Base-by-base conservation (phyloP, 2,329 filamentous ascomycete genomes). In the Alternaria sp. region DNA sequence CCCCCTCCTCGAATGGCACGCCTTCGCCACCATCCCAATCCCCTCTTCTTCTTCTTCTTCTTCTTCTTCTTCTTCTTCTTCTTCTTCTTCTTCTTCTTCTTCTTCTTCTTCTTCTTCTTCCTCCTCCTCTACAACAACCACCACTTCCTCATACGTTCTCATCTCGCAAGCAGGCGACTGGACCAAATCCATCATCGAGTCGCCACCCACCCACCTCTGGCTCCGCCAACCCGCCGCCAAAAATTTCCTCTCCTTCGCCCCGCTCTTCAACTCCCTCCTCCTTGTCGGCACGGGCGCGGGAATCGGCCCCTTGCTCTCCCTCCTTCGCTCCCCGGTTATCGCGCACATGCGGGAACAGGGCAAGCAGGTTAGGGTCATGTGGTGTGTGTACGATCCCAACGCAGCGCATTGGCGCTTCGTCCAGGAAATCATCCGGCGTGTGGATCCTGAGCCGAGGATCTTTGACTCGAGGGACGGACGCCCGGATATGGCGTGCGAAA, bases 141-240 rank as follows among this genome's bases (percentile, higher is more conserved):
- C 36, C 14, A 23, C 45, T 9, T 44, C 49, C 9, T 48, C 60
- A 5, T 64, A 59, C 9, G 67, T 78, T 36, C 58, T 78, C 55
- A 62, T 78, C 24, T 72, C 71, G n/a, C 55, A 57, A 23, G 73
- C 72, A 1, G 75, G 76, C 33, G 75, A 78, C 61, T 78, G 75
- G 75, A 78, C 76, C 5, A 40, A 40, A 6, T 23, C 26, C 13
- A 34, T 71, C 14, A 50, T 69, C 24, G 14, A 49, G 1, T 17
- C 46, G 11, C 67, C 69, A 9, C 66, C 69, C 0, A 24, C 44
- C 0, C 28, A 52, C 7, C 45, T 71, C 13, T 71, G 58, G 58
- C 41, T 71, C 4, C 69, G 67, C 51, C 37, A 45, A 7, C 66
- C 69, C 1, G 51, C 69, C 0, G 36, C 56, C 1, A 24, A 40